Conservation (phyloP, 208 protist genomes). For the Angomonas desouzai region DNA sequence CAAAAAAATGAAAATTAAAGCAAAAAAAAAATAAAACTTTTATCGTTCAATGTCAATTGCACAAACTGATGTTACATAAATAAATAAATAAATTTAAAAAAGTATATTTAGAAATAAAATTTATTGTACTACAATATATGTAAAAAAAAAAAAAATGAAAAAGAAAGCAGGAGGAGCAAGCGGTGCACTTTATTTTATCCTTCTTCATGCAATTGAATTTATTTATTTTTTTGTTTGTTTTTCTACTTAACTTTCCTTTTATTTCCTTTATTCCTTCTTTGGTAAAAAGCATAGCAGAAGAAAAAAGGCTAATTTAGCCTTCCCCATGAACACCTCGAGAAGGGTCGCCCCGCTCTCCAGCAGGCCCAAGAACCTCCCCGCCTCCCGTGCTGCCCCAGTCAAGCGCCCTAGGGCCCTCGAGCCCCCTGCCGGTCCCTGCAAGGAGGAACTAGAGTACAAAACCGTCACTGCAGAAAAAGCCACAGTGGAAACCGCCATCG, state of each 20-base stretch:
- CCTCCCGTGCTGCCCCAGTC: background rate
- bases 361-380: background rate
- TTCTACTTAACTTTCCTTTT: slow-evolving; percentile 12
- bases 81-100: background rate
- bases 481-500: background rate
- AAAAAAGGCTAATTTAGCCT: too few species aligned
- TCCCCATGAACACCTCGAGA: background rate
- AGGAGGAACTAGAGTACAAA: slow-evolving; percentile 23
- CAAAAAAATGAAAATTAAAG: slow-evolving; percentile 2
- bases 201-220: slow-evolving; percentile 10
- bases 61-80: background rate
- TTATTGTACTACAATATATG: background rate
- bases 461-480: slow-evolving; percentile 3
- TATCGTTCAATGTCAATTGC: background rate
- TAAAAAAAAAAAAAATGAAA: background rate
- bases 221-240: slow-evolving; percentile 20
- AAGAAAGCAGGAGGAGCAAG: background rate
- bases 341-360: background rate
- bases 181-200: background rate
- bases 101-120: background rate
- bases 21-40: background rate
- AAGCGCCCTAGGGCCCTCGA: slow-evolving; percentile 10
- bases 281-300: background rate
- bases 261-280: slow-evolving; percentile 8
- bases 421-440: slow-evolving; percentile 22